These are phyloP conservation scores for Zasmidium angulare DNA, from an alignment of 2,329 filamentous ascomycete genomes.

Conservation along the genomic window DNA sequence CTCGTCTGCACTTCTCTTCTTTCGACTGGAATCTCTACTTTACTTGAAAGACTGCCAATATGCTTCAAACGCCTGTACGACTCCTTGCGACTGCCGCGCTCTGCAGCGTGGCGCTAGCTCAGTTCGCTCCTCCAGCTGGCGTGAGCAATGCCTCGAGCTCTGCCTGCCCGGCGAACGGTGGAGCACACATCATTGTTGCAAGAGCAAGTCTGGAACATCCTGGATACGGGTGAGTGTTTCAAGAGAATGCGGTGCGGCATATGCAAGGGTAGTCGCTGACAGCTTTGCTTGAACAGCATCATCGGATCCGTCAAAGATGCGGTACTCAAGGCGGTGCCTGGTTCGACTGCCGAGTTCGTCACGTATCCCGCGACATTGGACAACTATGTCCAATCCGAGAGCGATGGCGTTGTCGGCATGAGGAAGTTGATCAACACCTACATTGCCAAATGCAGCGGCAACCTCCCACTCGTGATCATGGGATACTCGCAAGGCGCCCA, in stretches of 20 bases:
- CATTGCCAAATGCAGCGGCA: slow-evolving; percentile 15
- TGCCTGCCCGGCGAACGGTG: slow-evolving; percentile 13
- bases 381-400: slow-evolving; percentile 22
- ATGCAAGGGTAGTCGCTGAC: too few relatives aligned
- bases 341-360: slow-evolving; percentile 19
- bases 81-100: neutral
- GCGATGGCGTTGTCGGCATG: slow-evolving; percentile 16
- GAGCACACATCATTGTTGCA: slow-evolving; percentile 24
- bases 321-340: slow-evolving; percentile 10
- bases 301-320: slow-evolving; percentile 20
- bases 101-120: neutral
- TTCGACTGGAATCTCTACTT: neutral
- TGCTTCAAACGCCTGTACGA: neutral
- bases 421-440: slow-evolving; percentile 13
- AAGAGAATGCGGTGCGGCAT: too few relatives aligned
- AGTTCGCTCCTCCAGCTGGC: neutral
- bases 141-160: slow-evolving; percentile 18
- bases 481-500: slow-evolving; percentile 28
- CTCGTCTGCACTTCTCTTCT: neutral
- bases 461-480: slow-evolving; percentile 17
- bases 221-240: slow-evolving; percentile 9
- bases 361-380: slow-evolving; percentile 21
- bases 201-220: slow-evolving; percentile 19
- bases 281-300: neutral
- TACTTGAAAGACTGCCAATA: neutral